Evolutionary conservation across 1,284 basidiomycete genomes (phyloP).

Genomic region (Coniophora puteana): DNA sequence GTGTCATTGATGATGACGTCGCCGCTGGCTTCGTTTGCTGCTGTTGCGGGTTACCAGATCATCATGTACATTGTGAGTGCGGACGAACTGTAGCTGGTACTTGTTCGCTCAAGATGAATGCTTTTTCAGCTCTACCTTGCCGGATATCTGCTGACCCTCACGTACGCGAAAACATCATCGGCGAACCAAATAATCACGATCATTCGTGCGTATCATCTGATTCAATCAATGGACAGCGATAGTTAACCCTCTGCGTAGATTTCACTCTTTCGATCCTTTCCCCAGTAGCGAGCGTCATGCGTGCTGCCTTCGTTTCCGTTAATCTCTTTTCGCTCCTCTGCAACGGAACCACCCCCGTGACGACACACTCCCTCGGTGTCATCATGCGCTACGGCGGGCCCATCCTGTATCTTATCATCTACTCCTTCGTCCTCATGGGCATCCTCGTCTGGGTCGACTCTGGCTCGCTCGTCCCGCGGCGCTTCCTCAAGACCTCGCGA

Average conservation of each 20-base stretch:
- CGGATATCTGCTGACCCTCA: conserved; percentile 65
- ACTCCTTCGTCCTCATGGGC: conserved; percentile 47
- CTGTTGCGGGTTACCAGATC: conserved; percentile 72
- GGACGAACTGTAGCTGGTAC: not conserved
- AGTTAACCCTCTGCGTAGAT: conserved; percentile 31
- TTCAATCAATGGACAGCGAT: not conserved
- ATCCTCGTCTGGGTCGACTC: conserved; percentile 63
- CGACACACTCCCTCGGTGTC: conserved; percentile 41
- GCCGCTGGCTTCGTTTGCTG: conserved; percentile 72
- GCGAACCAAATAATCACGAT: conserved; percentile 53
- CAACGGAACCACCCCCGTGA: conserved; percentile 48
- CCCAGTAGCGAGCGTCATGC: conserved; percentile 62
- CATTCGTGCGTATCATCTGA: conserved; percentile 41
- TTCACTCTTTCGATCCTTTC: conserved; percentile 66
- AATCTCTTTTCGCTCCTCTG: conserved; percentile 79
- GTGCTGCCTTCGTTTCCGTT: conserved; percentile 68
- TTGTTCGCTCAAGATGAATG: too few relatives aligned
- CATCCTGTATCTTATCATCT: conserved; percentile 68
- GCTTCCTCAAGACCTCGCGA: conserved; percentile 16
- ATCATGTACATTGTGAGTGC: conserved; percentile 63
- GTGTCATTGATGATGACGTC: conserved; percentile 60
- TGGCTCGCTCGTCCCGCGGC: conserved; percentile 42
- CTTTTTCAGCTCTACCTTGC: conserved; percentile 62
- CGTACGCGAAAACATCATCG: conserved; percentile 61
- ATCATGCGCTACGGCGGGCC: conserved; percentile 71